These are phyloP conservation scores for Pezicula neosporulosa DNA, from an alignment of 2,329 filamentous ascomycete genomes.

Conservation along the genomic window DNA sequence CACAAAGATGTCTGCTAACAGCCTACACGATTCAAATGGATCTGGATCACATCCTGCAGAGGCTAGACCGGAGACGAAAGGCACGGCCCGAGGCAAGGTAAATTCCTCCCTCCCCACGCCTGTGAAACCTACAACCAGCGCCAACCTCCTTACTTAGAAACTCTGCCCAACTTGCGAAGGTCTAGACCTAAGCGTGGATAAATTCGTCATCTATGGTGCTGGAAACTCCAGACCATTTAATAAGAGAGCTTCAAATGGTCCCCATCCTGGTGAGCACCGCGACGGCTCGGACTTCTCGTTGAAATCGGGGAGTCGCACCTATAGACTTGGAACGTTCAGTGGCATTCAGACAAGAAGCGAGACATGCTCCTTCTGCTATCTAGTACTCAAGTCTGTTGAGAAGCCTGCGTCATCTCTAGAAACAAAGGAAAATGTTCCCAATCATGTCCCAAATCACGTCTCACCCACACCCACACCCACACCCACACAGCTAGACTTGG, in stretches of 20 bases:
- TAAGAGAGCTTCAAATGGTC: not conserved
- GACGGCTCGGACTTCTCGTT: not conserved
- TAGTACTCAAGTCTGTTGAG: not conserved
- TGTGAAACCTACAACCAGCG: not conserved
- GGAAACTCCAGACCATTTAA: not conserved
- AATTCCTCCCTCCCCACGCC: not conserved
- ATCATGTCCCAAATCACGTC: no score
- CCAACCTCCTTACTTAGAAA: not conserved
- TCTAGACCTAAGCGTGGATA: not conserved
- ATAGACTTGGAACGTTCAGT: not conserved
- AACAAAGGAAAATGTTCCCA: not conserved
- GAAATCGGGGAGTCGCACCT: not conserved
- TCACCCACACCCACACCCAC: no score
- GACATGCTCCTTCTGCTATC: not conserved
- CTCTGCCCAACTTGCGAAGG: not conserved
- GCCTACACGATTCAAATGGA: not conserved
- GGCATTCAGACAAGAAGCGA: not conserved
- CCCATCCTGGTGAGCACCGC: not conserved
- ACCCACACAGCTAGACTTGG: no score
- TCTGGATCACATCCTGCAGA: not conserved
- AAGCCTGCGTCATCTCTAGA: not conserved
- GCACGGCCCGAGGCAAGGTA: not conserved
- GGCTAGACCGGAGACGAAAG: not conserved
- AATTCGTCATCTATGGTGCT: not conserved
- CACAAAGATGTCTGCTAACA: not conserved